phyloP scores from a whole-genome alignment of 441 rosid species.

The Hura crepitans region DNA sequence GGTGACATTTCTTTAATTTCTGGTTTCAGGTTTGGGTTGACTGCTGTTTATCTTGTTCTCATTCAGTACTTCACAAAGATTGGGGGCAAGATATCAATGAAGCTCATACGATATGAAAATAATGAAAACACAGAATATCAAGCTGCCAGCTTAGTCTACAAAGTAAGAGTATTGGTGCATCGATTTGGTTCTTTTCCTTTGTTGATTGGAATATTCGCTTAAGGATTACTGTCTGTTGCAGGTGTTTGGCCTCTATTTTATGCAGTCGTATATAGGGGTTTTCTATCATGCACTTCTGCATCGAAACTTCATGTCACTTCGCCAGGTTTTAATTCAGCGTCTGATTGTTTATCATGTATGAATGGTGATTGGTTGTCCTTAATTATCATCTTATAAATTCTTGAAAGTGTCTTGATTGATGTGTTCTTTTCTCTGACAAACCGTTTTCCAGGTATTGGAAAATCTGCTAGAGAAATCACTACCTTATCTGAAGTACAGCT shows the following conservation, averaged over 20 bases:
- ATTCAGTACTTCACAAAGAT: slow-evolving; percentile 74
- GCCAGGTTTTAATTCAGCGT: slow-evolving; percentile 76
- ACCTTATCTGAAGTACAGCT: slow-evolving; percentile 81
- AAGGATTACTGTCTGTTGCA: slow-evolving; percentile 36
- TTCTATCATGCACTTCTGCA: slow-evolving; percentile 89
- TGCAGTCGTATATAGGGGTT: slow-evolving; percentile 90
- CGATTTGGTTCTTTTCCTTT: slow-evolving; percentile 16
- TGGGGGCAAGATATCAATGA: slow-evolving; percentile 79
- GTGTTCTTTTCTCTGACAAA: slow-evolving; percentile 20
- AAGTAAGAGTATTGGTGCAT: slow-evolving; percentile 40
- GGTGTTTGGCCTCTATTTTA: slow-evolving; percentile 95
- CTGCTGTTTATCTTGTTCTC: slow-evolving; percentile 73
- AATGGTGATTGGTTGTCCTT: neutral
- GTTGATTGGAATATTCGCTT: slow-evolving; percentile 2
- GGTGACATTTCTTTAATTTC: slow-evolving; percentile 24
- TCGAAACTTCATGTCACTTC: slow-evolving; percentile 79
- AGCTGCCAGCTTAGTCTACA: slow-evolving; percentile 88
- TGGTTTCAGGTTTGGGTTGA: slow-evolving; percentile 68
- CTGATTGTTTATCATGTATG: slow-evolving; percentile 73
- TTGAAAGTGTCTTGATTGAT: slow-evolving; percentile 8
- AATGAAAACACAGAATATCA: slow-evolving; percentile 64
- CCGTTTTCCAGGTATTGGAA: slow-evolving; percentile 57
- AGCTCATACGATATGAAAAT: slow-evolving; percentile 69
- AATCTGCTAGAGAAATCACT: slow-evolving; percentile 73
- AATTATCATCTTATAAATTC: neutral